Percentiles rank a stretch among this genome's conserved stretches.
phyloP scores from a whole-genome alignment of 176 grass and related monocot species.

The Oryza longistaminata region DNA sequence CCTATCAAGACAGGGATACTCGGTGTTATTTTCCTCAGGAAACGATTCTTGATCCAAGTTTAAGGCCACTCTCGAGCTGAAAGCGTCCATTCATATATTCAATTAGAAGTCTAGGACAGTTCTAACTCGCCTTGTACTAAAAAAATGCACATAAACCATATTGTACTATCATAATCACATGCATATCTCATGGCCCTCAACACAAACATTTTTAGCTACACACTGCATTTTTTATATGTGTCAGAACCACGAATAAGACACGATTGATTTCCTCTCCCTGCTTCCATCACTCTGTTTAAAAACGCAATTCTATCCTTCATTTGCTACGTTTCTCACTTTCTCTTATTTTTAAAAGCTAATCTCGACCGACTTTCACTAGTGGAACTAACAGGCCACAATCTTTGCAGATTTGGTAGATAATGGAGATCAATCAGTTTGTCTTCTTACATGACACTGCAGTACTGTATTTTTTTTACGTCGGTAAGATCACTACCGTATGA shows the following conservation, averaged over 20 bases:
- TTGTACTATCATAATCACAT: slow-evolving; percentile 25
- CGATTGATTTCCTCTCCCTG: background rate
- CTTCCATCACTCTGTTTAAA: background rate
- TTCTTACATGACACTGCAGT: background rate
- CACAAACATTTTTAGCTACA: background rate
- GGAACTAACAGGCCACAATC: background rate
- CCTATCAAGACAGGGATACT: background rate
- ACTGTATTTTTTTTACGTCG: background rate
- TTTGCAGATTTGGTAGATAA: slow-evolving; percentile 7
- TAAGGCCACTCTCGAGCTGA: slow-evolving; percentile 17
- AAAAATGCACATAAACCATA: background rate
- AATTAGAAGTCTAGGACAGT: background rate
- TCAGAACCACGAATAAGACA: background rate
- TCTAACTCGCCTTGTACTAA: background rate
- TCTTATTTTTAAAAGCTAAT: background rate
- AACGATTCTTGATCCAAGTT: slow-evolving; percentile 7
- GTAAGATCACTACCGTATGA: background rate
- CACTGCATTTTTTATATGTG: background rate
- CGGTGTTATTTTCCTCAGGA: background rate
- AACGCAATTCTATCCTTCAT: background rate
- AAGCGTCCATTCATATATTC: slow-evolving; percentile 13
- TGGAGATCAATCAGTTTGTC: background rate
- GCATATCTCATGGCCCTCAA: background rate
- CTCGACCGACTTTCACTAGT: background rate
- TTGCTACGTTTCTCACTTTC: background rate